Evolutionary conservation across 331 rosid species (phyloP), one percentile per base, ranked within the genome.

Genomic region (Quercus phellos): DNA sequence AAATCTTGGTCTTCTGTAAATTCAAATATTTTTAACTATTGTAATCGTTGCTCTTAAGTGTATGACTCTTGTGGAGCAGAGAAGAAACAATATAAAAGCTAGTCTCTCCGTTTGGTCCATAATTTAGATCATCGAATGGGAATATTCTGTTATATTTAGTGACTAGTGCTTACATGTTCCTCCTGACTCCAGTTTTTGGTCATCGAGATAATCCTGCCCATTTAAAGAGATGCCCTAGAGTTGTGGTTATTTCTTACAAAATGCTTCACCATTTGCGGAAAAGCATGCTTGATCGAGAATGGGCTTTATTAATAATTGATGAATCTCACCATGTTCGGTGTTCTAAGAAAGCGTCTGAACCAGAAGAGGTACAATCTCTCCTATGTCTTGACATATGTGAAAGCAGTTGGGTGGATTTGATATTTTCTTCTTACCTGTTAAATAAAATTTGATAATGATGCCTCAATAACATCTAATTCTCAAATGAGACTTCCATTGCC

Each of bases 311-410:
- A 72, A 88, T 94, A 85, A 90, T 90, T 77, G 99, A 94, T 83
- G 99, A 94, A 82, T 94, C 98, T 78, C 99, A 94, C 87, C 97
- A 92, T 51, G 86, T 94, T 51, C 90, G 99, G 51, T 88, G 98
- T 78, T 77, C 98, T 8, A 92, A 91, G 84, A 94, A 92, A 82
- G 18, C 81, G 66, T 77, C 89, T 74, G 99, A 94, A 87, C 87
- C 97, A 54, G 93, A 87, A 75, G 99, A 94, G 97, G 97, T 92
- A 83, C 68, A 64, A n/a, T 9, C 14, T 61, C 63, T 30, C 43
- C 68, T 51, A 67, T 79, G 58, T 76, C 51, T 66, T 17, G 14
- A 12, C 21, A 4, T 66, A 66, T 10, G 66, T 12, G 51, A 9
- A 66, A 32, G 27, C 19, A 32, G 10, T 32, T 66, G 19, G 51